These are phyloP conservation scores for Phytopythium kandeliae DNA, from an alignment of 352 stramenopile species.

Conservation along the genomic window DNA sequence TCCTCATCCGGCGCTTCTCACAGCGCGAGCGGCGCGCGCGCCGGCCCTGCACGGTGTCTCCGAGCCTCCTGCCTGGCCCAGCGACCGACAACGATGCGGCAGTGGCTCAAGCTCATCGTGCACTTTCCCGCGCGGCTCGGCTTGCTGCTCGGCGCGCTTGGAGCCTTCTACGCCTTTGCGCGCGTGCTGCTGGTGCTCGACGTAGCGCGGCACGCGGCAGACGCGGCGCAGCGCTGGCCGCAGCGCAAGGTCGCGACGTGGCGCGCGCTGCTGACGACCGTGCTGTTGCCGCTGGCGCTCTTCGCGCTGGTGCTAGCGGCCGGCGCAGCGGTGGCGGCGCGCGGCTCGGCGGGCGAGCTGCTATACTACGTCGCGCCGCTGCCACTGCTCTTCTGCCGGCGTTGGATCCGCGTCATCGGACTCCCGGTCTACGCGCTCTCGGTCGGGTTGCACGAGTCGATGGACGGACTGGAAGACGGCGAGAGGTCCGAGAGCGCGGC, in stretches of 20 bases:
- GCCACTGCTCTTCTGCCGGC: conserved; percentile 40
- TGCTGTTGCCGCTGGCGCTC: conserved; percentile 44
- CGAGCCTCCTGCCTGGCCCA: too few relatives aligned
- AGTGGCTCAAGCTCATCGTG: conserved; percentile 52
- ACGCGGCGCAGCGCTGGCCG: conserved; percentile 21
- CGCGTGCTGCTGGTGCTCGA: conserved; percentile 59
- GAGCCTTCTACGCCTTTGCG: conserved; percentile 62
- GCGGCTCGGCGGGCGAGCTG: conserved; percentile 8
- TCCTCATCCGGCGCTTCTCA: too few relatives aligned
- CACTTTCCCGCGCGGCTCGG: conserved; percentile 56
- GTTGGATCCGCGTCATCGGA: conserved; percentile 50
- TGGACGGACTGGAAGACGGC: background rate
- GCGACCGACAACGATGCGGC: too few relatives aligned
- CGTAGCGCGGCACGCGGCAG: conserved; percentile 22
- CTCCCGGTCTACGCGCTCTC: conserved; percentile 57
- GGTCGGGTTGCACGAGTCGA: conserved; percentile 19
- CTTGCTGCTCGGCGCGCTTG: conserved; percentile 38
- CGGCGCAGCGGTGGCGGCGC: background rate
- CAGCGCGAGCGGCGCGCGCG: too few relatives aligned
- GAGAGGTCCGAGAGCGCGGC: background rate
- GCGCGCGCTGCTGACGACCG: conserved; percentile 4
- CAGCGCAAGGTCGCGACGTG: background rate
- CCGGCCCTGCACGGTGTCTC: too few relatives aligned
- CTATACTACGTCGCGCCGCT: conserved; percentile 62
- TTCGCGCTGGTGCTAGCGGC: conserved; percentile 12